Evolutionary conservation across 257 asterid genomes (phyloP).

Genomic region (Solanum pennellii): DNA sequence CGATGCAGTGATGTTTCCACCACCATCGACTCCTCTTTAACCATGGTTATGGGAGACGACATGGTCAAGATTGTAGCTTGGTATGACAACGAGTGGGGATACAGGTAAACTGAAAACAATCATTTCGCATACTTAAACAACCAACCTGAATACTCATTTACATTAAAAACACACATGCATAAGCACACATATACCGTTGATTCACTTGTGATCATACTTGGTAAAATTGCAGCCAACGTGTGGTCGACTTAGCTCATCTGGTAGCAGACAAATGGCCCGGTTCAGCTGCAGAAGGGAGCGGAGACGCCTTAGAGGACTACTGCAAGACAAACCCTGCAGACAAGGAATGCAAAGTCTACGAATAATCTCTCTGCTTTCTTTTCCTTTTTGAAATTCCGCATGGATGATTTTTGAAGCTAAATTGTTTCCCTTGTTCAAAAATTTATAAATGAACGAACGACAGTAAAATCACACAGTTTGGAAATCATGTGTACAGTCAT

Average conservation of each 20-base stretch:
- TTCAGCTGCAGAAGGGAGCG: slow-evolving; percentile 34
- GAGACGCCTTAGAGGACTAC: slow-evolving; percentile 79
- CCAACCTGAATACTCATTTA: neutral
- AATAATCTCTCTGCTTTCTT: slow-evolving; percentile 1
- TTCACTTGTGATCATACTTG: neutral
- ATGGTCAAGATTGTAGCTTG: slow-evolving; percentile 97
- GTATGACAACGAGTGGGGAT: slow-evolving; percentile 98
- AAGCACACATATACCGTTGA: neutral
- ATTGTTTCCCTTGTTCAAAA: neutral
- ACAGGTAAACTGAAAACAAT: slow-evolving; percentile 33
- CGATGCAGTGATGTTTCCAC: slow-evolving; percentile 33
- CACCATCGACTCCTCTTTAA: slow-evolving; percentile 75
- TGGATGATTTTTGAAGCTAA: neutral
- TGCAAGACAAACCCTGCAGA: slow-evolving; percentile 71
- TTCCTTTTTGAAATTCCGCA: neutral
- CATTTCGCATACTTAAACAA: neutral
- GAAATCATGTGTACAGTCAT: neutral
- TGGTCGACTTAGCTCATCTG: slow-evolving; percentile 87
- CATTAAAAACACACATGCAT: neutral
- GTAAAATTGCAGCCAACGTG: slow-evolving; percentile 61
- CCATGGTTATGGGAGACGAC: slow-evolving; percentile 98
- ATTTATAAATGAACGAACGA: neutral
- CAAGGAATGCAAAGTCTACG: slow-evolving; percentile 79
- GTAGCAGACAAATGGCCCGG: slow-evolving; percentile 86
- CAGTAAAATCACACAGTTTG: neutral